phyloP scores from a whole-genome alignment of 202 grass and related monocot genomes.

The Schoenoplectus triqueter region DNA sequence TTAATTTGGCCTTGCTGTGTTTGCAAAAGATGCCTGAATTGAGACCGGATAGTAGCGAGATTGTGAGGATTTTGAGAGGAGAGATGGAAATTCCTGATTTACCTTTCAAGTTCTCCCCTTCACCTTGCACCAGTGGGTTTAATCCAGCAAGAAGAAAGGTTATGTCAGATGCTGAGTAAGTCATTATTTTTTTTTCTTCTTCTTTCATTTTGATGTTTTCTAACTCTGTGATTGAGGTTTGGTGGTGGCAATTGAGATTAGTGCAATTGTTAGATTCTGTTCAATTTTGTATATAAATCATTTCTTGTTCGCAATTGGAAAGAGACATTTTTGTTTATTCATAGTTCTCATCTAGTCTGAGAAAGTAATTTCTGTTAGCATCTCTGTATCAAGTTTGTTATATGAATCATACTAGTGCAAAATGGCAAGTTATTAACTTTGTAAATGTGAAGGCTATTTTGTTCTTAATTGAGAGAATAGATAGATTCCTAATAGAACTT shows the following conservation, averaged over 20 bases:
- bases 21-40: constrained; percentile 73
- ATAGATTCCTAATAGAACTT: background rate
- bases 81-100: constrained; percentile 77
- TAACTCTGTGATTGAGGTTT: constrained; percentile 29
- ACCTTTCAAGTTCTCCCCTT: constrained; percentile 69
- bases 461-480: background rate
- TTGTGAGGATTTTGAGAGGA: constrained; percentile 74
- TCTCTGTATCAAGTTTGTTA: background rate
- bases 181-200: background rate
- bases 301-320: constrained; percentile 30
- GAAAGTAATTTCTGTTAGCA: too few relatives aligned
- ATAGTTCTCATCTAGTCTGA: background rate
- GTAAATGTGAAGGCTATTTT: background rate
- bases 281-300: constrained; percentile 34
- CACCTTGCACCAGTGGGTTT: constrained; percentile 48
- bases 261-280: constrained; percentile 21
- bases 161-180: constrained; percentile 40
- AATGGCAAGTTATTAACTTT: background rate
- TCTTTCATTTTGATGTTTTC: constrained; percentile 24
- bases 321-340: constrained; percentile 25
- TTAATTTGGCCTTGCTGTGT: constrained; percentile 79
- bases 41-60: constrained; percentile 75
- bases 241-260: constrained; percentile 12
- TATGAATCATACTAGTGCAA: constrained; percentile 12
- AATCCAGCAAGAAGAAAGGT: constrained; percentile 50